Evolutionary conservation across 1,284 basidiomycete genomes (phyloP).

Genomic region (Heterobasidion occidentale): DNA sequence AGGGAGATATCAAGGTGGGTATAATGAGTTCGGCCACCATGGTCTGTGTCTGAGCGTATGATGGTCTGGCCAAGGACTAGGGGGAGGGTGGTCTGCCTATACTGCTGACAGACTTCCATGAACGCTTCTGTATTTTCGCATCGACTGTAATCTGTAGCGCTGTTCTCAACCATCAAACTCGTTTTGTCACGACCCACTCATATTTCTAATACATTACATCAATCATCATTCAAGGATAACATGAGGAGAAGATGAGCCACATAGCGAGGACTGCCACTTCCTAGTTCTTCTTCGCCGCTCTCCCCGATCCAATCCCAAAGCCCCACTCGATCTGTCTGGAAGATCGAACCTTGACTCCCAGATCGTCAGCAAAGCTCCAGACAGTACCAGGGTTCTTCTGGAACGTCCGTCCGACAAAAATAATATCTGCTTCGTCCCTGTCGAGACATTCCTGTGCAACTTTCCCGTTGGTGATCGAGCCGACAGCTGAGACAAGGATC

Average conservation of each 20-base stretch:
- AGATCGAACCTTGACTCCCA: background rate
- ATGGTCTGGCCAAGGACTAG: too few relatives aligned
- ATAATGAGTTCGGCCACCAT: background rate
- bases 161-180: background rate
- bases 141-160: background rate
- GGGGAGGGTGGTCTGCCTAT: too few relatives aligned
- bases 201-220: background rate
- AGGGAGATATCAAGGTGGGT: background rate
- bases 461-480: slow-evolving; percentile 48
- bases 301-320: background rate
- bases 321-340: background rate
- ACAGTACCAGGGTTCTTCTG: slow-evolving; percentile 42
- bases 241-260: background rate
- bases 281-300: background rate
- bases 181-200: background rate
- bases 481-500: slow-evolving; percentile 51
- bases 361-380: background rate
- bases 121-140: background rate
- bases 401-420: slow-evolving; percentile 48
- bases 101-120: too few relatives aligned
- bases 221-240: background rate
- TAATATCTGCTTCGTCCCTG: slow-evolving; percentile 28
- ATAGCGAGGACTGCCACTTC: background rate
- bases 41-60: background rate
- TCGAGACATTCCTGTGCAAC: slow-evolving; percentile 58